A percentile compares a stretch with the other conserved stretches of the same genome.
Conservation (phyloP, 73 alveolate genomes). For the Paraurostyla sp. region DNA sequence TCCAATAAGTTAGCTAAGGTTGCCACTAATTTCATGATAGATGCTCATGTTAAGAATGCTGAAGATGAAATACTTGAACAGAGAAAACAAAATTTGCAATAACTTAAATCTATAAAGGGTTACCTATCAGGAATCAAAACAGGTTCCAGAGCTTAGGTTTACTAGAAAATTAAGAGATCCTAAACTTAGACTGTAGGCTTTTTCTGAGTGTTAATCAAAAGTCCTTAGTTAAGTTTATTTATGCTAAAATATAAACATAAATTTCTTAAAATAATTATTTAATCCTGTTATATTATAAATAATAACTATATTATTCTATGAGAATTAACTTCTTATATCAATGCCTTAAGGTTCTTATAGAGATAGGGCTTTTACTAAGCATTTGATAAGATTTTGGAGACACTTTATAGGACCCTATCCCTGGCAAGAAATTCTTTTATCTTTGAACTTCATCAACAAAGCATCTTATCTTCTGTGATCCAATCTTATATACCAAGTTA, state of each 20-base stretch:
- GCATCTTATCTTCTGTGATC: background rate
- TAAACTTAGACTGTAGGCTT: background rate
- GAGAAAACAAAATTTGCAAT: constrained; percentile 7
- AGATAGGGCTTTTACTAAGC: constrained; percentile 29
- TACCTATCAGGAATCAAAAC: constrained; percentile 12
- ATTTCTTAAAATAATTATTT: no score
- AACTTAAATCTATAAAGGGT: background rate
- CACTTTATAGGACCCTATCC: constrained; percentile 48
- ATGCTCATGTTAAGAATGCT: background rate
- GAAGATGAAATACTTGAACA: background rate
- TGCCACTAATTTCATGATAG: background rate
- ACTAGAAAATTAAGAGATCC: background rate
- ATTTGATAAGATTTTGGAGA: background rate
- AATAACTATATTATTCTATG: no score
- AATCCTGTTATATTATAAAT: no score
- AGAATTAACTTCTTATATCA: background rate
- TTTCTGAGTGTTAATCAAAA: background rate
- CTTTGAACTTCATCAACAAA: constrained; percentile 5
- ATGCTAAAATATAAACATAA: no score
- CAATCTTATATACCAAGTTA: background rate
- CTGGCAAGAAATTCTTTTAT: constrained; percentile 30
- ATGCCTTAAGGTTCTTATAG: constrained; percentile 14
- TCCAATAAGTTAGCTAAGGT: background rate
- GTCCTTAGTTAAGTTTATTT: no score
- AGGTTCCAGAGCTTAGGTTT: background rate